Conservation (phyloP, 805 yeast species). For the Candida ortonii region DNA sequence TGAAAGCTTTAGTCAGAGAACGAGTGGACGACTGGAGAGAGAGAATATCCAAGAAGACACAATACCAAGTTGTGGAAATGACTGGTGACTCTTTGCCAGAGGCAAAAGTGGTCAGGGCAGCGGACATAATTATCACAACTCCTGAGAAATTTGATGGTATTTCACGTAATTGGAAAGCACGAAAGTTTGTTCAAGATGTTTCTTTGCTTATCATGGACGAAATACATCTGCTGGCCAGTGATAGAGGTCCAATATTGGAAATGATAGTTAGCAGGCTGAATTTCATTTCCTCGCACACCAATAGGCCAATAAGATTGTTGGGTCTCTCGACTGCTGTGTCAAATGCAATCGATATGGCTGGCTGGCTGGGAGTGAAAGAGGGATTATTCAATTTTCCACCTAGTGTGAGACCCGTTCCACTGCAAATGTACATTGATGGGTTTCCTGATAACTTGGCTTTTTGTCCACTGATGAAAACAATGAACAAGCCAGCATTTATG, state of each 20-base stretch:
- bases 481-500: constrained; percentile 88
- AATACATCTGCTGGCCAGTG: constrained; percentile 79
- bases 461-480: constrained; percentile 81
- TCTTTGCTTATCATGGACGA: constrained; percentile 83
- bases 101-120: constrained; percentile 58
- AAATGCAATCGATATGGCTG: constrained; percentile 82
- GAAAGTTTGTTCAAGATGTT: constrained; percentile 71
- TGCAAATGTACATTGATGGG: constrained; percentile 85
- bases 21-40: constrained; percentile 78
- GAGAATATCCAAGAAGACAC: constrained; percentile 47
- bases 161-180: constrained; percentile 79
- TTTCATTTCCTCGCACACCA: constrained; percentile 59
- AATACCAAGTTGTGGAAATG: constrained; percentile 61
- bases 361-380: constrained; percentile 72
- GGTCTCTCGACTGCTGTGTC: constrained; percentile 88
- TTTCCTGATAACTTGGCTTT: constrained; percentile 79
- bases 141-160: constrained; percentile 89
- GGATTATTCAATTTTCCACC: constrained; percentile 80
- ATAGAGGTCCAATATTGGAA: constrained; percentile 82
- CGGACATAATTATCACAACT: constrained; percentile 76
- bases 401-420: constrained; percentile 81
- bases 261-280: constrained; percentile 90
- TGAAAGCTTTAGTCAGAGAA: constrained; percentile 83
- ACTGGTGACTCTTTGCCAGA: constrained; percentile 84
- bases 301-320: constrained; percentile 58